Evolutionary conservation across 495 filamentous ascomycete genomes (phyloP), one percentile per base, ranked within the genome.

Genomic region (Aspergillus coremiiformis): DNA sequence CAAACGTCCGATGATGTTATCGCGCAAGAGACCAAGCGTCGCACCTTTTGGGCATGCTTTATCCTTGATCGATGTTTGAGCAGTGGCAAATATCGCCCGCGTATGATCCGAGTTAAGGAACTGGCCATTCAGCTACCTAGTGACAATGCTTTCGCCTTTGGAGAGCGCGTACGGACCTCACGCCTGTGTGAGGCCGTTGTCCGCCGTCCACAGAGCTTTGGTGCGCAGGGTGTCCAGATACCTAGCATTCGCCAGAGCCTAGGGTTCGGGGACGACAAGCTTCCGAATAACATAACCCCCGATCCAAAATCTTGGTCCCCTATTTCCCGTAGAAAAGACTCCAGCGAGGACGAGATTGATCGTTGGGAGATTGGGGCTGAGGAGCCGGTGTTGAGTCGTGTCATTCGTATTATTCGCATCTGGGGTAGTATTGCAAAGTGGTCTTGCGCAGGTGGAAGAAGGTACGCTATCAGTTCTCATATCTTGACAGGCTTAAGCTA

Each of bases 41-140:
- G 89, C 22, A 92, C 89, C 4, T 89, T 92, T 64, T 95, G 87
- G 78, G 87, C 87, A 49, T 89, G 87, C 54, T 87, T 91, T 57
- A 82, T 92, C 47, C 77, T 94, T 53, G 89, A 95, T 62, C 79
- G 88, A 12, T 85, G 86, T 61, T 67, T 93, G 27, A 82, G 84
- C 47, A 87, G 84, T 58, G 88, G 88, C 21, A 85, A 87, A 58
- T 83, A 84, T 53, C 78, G 87, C 7, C 82, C 84, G 1, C 79
- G 81, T 14, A 86, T 86, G 70, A 79, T 90, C 49, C 74, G 75
- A 17, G 74, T 81, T 15, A 78, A 83, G 42, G 84, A 89, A 45
- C 70, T 90, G 24, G 78, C 56, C 27, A 73, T 76, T 27, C 73
- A 76, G 47, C 65, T 76, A 17, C 73, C 73, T 19, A 76, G 73